These are phyloP conservation scores for Fermentozyma sake DNA, from an alignment of 1,139 yeast genomes.

Conservation along the genomic window DNA sequence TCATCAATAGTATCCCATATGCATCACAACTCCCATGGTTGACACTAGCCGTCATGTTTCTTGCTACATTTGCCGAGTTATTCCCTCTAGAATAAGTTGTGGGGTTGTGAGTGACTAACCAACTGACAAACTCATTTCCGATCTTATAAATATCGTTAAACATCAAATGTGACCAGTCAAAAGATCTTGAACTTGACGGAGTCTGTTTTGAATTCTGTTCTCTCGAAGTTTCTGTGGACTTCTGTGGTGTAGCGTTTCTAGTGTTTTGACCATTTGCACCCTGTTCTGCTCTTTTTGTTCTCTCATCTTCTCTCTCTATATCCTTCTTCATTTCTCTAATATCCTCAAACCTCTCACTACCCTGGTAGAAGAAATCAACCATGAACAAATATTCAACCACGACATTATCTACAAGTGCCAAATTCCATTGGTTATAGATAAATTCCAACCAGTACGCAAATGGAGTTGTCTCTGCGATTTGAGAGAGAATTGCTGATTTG, in stretches of 20 bases:
- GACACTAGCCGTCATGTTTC: constrained; percentile 15
- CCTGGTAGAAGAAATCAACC: constrained; percentile 62
- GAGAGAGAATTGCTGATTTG: constrained; percentile 71
- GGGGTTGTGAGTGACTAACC: constrained; percentile 29
- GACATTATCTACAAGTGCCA: constrained; percentile 73
- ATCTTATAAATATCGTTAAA: constrained; percentile 47
- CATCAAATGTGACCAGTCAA: constrained; percentile 51
- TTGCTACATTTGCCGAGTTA: constrained; percentile 13
- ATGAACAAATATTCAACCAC: constrained; percentile 74
- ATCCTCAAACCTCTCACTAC: constrained; percentile 35
- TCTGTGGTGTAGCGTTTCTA: background rate
- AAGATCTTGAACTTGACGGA: too few relatives aligned
- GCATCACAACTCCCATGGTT: constrained; percentile 54
- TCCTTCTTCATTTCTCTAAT: constrained; percentile 13
- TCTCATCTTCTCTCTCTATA: constrained; percentile 32
- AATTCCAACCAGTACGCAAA: constrained; percentile 66
- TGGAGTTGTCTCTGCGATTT: constrained; percentile 77
- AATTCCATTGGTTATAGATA: constrained; percentile 67
- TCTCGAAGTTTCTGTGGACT: too few relatives aligned
- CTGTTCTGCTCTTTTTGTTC: constrained; percentile 1
- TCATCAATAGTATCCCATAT: constrained; percentile 74
- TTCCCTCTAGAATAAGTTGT: constrained; percentile 14
- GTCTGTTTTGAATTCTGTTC: constrained; percentile 27
- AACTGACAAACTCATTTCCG: constrained; percentile 36
- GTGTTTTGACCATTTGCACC: background rate